These are phyloP conservation scores for Alternaria infectoria DNA, from an alignment of 2,329 filamentous ascomycete species.

Conservation along the genomic window DNA sequence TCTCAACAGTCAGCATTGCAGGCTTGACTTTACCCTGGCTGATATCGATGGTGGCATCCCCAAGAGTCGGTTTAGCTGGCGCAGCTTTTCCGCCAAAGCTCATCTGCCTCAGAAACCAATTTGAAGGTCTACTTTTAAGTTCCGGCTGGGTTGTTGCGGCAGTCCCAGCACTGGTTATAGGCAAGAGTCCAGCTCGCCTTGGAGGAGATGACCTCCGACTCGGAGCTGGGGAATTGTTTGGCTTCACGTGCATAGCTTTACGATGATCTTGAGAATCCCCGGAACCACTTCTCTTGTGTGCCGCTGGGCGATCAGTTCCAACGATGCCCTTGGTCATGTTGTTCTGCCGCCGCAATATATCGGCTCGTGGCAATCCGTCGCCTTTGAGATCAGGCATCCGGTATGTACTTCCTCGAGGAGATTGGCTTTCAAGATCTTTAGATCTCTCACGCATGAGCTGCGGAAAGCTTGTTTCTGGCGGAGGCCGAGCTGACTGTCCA, in stretches of 20 bases:
- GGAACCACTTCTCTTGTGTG: constrained; percentile 33
- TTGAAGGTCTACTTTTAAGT: constrained; percentile 29
- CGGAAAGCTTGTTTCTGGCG: constrained; percentile 31
- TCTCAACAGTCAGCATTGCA: constrained; percentile 42
- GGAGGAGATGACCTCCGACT: constrained; percentile 41
- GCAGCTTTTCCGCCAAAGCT: constrained; percentile 46
- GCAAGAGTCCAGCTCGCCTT: constrained; percentile 25
- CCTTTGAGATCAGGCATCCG: constrained; percentile 15
- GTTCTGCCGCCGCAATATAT: constrained; percentile 40
- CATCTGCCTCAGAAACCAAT: constrained; percentile 48
- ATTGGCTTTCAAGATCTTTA: constrained; percentile 25
- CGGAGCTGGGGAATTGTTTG: constrained; percentile 34
- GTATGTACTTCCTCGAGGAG: constrained; percentile 25
- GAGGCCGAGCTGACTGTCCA: constrained; percentile 30
- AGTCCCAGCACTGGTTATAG: constrained; percentile 9
- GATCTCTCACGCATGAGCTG: constrained; percentile 31
- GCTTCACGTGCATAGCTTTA: constrained; percentile 25
- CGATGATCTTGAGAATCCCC: constrained; percentile 32
- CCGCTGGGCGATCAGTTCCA: constrained; percentile 15
- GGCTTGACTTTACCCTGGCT: constrained; percentile 42
- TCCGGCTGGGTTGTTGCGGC: constrained; percentile 18
- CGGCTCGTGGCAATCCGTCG: constrained; percentile 34
- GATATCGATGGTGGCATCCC: constrained; percentile 41
- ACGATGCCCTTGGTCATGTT: constrained; percentile 15
- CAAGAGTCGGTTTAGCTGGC: constrained; percentile 37